Conservation (phyloP, 129 eudicot species). For the Flaveria linearis region DNA sequence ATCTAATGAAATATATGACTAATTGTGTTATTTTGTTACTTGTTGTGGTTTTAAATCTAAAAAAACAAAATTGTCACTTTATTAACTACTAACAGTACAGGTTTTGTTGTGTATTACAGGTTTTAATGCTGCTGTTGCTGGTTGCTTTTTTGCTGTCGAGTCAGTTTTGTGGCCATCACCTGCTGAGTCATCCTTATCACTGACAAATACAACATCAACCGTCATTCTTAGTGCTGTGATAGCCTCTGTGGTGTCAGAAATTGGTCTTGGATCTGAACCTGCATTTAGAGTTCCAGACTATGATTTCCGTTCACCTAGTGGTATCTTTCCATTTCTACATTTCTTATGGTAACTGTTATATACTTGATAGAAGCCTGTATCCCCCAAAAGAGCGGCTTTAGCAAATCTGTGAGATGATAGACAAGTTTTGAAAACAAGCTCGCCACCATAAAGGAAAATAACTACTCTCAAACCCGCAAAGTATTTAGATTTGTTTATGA, state of each 20-base stretch:
- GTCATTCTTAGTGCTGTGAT: slow-evolving; percentile 97
- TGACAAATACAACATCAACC: slow-evolving; percentile 87
- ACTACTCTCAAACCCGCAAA: neutral
- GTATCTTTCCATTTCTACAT: slow-evolving; percentile 40
- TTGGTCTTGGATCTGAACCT: slow-evolving; percentile 96
- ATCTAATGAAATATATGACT: neutral
- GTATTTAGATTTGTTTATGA: neutral
- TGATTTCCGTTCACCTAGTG: slow-evolving; percentile 90
- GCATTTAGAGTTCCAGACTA: slow-evolving; percentile 80
- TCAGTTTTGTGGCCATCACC: slow-evolving; percentile 96
- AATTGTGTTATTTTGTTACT: neutral
- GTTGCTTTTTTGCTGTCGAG: slow-evolving; percentile 96
- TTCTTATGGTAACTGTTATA: slow-evolving; percentile 18
- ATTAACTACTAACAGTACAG: neutral
- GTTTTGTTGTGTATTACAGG: slow-evolving; percentile 42
- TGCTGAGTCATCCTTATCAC: slow-evolving; percentile 72
- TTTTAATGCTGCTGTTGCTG: slow-evolving; percentile 97
- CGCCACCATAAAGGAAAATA: neutral
- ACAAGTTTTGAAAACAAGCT: neutral
- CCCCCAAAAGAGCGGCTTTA: slow-evolving; percentile 10
- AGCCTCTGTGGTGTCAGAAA: slow-evolving; percentile 86
- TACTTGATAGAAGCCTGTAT: neutral
- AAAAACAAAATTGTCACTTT: neutral
- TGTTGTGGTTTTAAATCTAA: neutral
- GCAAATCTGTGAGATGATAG: neutral